Evolutionary conservation across 2,329 filamentous ascomycete genomes (phyloP).

Genomic region (Nemania sp.): DNA sequence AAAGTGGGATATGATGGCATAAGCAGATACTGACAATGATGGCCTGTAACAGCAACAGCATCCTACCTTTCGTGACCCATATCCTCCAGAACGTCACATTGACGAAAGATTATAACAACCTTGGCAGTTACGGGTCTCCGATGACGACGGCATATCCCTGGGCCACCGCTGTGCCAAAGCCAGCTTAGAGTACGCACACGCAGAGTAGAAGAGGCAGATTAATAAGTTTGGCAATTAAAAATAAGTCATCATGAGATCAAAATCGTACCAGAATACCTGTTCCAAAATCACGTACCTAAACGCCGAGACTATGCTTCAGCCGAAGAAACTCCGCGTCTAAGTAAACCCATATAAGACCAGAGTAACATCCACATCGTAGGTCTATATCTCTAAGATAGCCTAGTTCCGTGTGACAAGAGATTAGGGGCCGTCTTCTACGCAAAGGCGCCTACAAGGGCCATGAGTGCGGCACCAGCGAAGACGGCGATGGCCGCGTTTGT

Average conservation of each 20-base stretch:
- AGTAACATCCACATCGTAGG: neutral
- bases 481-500: slow-evolving; percentile 67
- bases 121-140: slow-evolving; percentile 48
- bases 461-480: slow-evolving; percentile 64
- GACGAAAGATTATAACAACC: slow-evolving; percentile 49
- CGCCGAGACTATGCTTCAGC: slow-evolving; percentile 23
- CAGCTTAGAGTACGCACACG: slow-evolving; percentile 8
- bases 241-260: slow-evolving; percentile 11
- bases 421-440: slow-evolving; percentile 48
- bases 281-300: slow-evolving; percentile 12
- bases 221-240: neutral
- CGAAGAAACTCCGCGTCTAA: slow-evolving; percentile 18
- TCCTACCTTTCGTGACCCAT: slow-evolving; percentile 53
- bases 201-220: neutral
- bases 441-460: slow-evolving; percentile 75
- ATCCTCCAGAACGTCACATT: slow-evolving; percentile 50
- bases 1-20: neutral
- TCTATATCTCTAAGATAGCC: neutral
- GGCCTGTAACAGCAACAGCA: slow-evolving; percentile 41
- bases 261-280: slow-evolving; percentile 6
- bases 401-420: neutral
- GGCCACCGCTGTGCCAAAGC: slow-evolving; percentile 44
- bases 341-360: slow-evolving; percentile 12
- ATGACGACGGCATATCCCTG: slow-evolving; percentile 52
- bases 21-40: slow-evolving; percentile 7